Percentiles rank a stretch among this genome's conserved stretches.
phyloP scores from a whole-genome alignment of 2,329 filamentous ascomycete genomes.

The Trichoderma sp. region DNA sequence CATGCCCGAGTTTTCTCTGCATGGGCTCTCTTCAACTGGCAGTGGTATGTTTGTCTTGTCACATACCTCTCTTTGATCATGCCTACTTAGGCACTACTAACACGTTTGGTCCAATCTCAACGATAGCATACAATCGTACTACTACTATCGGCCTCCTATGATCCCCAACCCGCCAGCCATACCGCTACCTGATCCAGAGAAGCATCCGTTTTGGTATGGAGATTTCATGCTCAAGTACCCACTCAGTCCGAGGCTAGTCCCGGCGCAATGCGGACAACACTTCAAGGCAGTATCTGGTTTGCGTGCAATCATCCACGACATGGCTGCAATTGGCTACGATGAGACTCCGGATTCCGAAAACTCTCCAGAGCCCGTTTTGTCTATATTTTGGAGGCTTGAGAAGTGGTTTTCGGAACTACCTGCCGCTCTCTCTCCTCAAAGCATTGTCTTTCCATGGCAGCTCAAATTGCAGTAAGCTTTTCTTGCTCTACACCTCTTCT shows the following conservation, averaged over 20 bases:
- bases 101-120: neutral
- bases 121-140: constrained; percentile 12
- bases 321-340: constrained; percentile 20
- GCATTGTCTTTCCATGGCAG: constrained; percentile 35
- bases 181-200: constrained; percentile 32
- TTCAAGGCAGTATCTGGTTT: constrained; percentile 35
- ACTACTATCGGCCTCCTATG: constrained; percentile 28
- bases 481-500: neutral
- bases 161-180: constrained; percentile 33
- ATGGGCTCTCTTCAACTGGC: constrained; percentile 39
- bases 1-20: constrained; percentile 35
- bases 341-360: neutral
- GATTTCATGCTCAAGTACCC: constrained; percentile 39
- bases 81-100: neutral
- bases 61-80: neutral
- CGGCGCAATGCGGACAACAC: constrained; percentile 31
- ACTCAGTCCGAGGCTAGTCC: constrained; percentile 26
- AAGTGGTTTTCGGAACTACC: constrained; percentile 33
- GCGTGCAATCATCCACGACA: constrained; percentile 36
- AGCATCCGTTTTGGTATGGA: constrained; percentile 34
- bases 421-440: constrained; percentile 29
- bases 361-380: constrained; percentile 23
- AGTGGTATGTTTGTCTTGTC: constrained; percentile 33
- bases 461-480: constrained; percentile 37
- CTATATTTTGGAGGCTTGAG: constrained; percentile 26